Conservation (phyloP, 1,284 basidiomycete species). For the Inonotus hispidus region DNA sequence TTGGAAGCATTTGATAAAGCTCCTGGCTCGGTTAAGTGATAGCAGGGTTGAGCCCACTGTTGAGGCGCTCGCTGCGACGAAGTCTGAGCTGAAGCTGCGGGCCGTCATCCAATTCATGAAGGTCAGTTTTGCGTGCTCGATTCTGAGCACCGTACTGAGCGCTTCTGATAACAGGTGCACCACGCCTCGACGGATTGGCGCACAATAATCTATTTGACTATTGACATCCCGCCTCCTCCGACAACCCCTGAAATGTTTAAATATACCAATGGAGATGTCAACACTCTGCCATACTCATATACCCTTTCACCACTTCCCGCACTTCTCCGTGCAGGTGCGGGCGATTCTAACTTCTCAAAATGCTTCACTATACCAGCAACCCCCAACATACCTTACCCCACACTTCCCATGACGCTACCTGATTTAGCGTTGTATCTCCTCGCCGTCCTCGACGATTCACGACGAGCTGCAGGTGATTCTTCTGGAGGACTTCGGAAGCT, state of each 20-base stretch:
- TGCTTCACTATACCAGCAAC: constrained; percentile 65
- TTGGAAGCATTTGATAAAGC: constrained; percentile 65
- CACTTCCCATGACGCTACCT: constrained; percentile 67
- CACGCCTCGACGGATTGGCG: constrained; percentile 58
- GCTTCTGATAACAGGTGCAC: constrained; percentile 40
- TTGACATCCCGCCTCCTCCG: constrained; percentile 57
- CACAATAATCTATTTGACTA: constrained; percentile 66
- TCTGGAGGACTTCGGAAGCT: constrained; percentile 57
- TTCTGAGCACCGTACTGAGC: background rate
- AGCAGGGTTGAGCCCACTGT: constrained; percentile 65
- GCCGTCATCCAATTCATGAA: constrained; percentile 73
- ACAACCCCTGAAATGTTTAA: constrained; percentile 38
- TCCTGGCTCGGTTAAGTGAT: constrained; percentile 64
- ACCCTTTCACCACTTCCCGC: constrained; percentile 50
- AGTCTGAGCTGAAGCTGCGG: constrained; percentile 54
- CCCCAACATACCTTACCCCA: constrained; percentile 52
- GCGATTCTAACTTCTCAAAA: constrained; percentile 56
- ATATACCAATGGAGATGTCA: constrained; percentile 54
- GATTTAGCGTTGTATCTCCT: constrained; percentile 70
- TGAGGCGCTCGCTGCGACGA: constrained; percentile 54
- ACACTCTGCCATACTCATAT: constrained; percentile 65
- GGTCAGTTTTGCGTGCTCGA: constrained; percentile 34
- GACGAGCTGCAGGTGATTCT: constrained; percentile 50
- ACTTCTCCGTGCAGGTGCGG: constrained; percentile 51
- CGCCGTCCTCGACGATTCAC: constrained; percentile 60